These are phyloP conservation scores for Pochonia chlamydosporia DNA, from an alignment of 2,329 filamentous ascomycete species.

Conservation along the genomic window DNA sequence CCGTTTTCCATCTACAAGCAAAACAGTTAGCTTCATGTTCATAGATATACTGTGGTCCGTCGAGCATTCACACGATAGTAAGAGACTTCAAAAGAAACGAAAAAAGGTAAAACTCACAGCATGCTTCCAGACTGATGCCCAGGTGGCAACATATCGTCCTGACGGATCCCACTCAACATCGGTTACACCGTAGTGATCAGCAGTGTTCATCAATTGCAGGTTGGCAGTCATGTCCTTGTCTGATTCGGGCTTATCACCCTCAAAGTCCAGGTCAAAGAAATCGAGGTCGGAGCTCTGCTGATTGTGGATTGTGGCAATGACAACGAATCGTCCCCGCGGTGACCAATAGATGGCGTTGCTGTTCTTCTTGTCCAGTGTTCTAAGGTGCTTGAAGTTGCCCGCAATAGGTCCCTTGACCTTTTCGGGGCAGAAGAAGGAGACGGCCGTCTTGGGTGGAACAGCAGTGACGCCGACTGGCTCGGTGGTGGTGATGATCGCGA, in stretches of 20 bases:
- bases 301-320: constrained; percentile 88
- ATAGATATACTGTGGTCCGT: neutral
- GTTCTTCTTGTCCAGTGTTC: constrained; percentile 97
- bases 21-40: constrained; percentile 8
- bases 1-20: constrained; percentile 87
- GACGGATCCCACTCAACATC: constrained; percentile 98
- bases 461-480: constrained; percentile 74
- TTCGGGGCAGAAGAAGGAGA: constrained; percentile 95
- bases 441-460: constrained; percentile 87
- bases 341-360: constrained; percentile 99
- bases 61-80: neutral
- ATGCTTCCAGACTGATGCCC: constrained; percentile 94
- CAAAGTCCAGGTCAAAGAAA: constrained; percentile 96
- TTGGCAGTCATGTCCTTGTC: constrained; percentile 95
- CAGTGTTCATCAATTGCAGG: constrained; percentile 87
- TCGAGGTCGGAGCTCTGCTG: constrained; percentile 93
- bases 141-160: constrained; percentile 88
- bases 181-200: constrained; percentile 95
- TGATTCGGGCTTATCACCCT: constrained; percentile 88
- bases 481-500: constrained; percentile 92
- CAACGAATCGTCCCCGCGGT: constrained; percentile 88
- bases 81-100: too few relatives aligned
- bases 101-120: too few relatives aligned
- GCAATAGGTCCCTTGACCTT: constrained; percentile 76
- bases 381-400: constrained; percentile 94